These are phyloP conservation scores for Flueggea neowawraea DNA, from an alignment of 441 rosid species.

Conservation along the genomic window DNA sequence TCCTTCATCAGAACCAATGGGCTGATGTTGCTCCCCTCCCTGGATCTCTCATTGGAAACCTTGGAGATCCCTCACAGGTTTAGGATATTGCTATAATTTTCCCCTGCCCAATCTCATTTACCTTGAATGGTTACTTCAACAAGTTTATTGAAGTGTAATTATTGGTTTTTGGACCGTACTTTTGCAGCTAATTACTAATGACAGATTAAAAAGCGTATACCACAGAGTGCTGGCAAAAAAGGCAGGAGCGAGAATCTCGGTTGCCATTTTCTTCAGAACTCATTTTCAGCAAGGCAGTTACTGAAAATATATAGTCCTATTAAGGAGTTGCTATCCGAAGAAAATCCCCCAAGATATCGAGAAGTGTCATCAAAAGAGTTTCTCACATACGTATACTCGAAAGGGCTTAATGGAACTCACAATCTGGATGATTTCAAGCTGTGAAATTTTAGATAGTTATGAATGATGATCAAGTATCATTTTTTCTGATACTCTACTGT, in stretches of 20 bases:
- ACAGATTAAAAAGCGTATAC: constrained; percentile 23
- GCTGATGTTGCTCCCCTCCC: constrained; percentile 25
- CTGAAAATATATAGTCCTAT: constrained; percentile 40
- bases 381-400: not conserved
- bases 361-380: constrained; percentile 21
- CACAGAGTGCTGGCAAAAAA: constrained; percentile 32
- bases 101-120: too few relatives aligned
- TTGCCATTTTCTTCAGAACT: constrained; percentile 32
- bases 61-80: constrained; percentile 30
- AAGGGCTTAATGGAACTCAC: constrained; percentile 14
- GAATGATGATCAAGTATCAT: too few relatives aligned
- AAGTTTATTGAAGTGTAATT: too few relatives aligned
- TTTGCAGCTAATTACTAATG: constrained; percentile 35
- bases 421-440: constrained; percentile 21
- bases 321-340: constrained; percentile 38
- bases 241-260: constrained; percentile 39
- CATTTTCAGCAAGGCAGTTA: constrained; percentile 3
- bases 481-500: too few relatives aligned
- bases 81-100: not conserved
- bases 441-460: not conserved
- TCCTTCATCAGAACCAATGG: constrained; percentile 21
- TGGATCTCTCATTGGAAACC: constrained; percentile 25
- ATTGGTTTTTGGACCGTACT: not conserved
- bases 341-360: constrained; percentile 33
- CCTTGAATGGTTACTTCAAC: not conserved